Conservation (phyloP, 768 basidiomycete species). For the Mycena rebaudengoi region DNA sequence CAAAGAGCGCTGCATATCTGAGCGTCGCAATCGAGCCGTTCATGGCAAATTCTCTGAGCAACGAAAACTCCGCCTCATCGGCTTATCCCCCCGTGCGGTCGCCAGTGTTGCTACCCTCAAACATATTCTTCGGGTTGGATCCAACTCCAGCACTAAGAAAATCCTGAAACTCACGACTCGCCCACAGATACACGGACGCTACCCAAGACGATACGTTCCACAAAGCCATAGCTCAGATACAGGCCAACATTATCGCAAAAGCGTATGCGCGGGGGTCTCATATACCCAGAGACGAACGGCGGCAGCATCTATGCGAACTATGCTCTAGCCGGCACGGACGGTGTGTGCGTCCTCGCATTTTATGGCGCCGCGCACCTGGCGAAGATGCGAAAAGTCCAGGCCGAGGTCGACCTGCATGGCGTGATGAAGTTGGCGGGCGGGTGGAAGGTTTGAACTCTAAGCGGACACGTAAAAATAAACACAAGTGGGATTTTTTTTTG, state of each 20-base stretch:
- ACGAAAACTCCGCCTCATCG: background rate
- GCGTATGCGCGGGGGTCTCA: conserved; percentile 3
- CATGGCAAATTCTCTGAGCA: conserved; percentile 5
- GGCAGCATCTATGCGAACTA: conserved; percentile 17
- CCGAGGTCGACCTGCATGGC: background rate
- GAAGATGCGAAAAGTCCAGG: background rate
- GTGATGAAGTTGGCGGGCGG: conserved; percentile 20
- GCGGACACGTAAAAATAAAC: too few species aligned
- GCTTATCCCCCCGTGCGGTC: conserved; percentile 16
- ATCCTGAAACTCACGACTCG: background rate
- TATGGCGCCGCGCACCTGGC: conserved; percentile 9
- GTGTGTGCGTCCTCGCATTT: conserved; percentile 13
- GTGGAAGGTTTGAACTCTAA: conserved; percentile 23
- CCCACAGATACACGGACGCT: conserved; percentile 3
- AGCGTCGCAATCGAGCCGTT: conserved; percentile 24
- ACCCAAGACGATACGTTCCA: conserved; percentile 7
- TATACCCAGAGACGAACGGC: background rate
- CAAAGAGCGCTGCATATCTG: conserved; percentile 9
- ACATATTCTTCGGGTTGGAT: conserved; percentile 19
- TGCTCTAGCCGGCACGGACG: conserved; percentile 12
- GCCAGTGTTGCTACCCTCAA: conserved; percentile 14
- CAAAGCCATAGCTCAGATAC: conserved; percentile 7
- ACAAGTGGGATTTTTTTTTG: too few species aligned
- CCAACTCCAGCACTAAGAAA: background rate
- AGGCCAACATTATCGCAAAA: conserved; percentile 15